Conservation (phyloP, 2,329 filamentous ascomycete genomes). For the Penicillium sp. region DNA sequence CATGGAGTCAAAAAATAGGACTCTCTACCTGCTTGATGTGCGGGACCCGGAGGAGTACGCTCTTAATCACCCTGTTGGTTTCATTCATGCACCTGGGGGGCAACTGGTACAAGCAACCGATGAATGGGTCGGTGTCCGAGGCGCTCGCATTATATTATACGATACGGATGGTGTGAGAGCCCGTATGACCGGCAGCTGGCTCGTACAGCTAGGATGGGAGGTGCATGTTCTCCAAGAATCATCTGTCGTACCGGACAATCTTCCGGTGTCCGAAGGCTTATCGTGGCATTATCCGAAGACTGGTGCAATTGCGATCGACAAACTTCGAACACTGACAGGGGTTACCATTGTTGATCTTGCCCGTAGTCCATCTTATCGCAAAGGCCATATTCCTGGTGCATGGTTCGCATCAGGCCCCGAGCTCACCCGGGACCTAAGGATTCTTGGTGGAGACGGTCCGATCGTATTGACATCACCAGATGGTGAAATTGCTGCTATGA, state of each 20-base stretch:
- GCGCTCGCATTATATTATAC: conserved; percentile 35
- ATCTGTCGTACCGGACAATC: conserved; percentile 14
- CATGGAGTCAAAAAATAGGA: conserved; percentile 20
- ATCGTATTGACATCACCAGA: conserved; percentile 33
- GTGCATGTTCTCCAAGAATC: conserved; percentile 32
- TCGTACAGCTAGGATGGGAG: conserved; percentile 39
- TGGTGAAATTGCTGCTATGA: conserved; percentile 20
- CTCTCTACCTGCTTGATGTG: conserved; percentile 36
- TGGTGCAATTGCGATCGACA: conserved; percentile 15
- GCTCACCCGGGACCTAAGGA: conserved; percentile 31
- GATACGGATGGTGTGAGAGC: conserved; percentile 36
- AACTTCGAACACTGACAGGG: conserved; percentile 17
- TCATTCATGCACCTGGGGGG: conserved; percentile 36
- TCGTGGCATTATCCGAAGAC: neutral
- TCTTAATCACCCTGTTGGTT: conserved; percentile 29
- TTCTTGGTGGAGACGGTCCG: conserved; percentile 20
- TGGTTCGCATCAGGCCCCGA: conserved; percentile 39
- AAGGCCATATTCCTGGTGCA: conserved; percentile 37
- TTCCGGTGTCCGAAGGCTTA: neutral
- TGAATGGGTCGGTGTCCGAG: conserved; percentile 39
- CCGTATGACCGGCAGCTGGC: conserved; percentile 38
- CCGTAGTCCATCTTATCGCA: conserved; percentile 34
- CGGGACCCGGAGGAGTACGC: conserved; percentile 36
- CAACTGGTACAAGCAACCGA: conserved; percentile 40
- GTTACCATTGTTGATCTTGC: conserved; percentile 35